Base-by-base conservation (phyloP, 805 yeast species). In the Debaryomyces maramus region DNA sequence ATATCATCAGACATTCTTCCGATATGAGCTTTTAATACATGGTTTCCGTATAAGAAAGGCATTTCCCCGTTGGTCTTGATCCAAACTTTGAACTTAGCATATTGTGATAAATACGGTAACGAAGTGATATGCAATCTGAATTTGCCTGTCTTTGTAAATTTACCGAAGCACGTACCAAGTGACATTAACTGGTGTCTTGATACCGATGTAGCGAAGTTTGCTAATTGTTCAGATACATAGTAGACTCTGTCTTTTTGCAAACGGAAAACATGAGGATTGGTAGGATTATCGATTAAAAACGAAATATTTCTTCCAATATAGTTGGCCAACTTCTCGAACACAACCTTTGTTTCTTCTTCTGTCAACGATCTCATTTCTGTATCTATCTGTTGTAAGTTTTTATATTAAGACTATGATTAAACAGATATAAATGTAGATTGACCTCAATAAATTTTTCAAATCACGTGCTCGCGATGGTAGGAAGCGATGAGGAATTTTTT, bases 1-100 rank as follows among this genome's bases (percentile, higher is more conserved):
- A 93, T 87, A 59, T 93, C 98, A 51, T 93, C 99, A 40, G 95
- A 85, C 86, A 93, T 88, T 55, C 89, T 84, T 24, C 99, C 99
- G 41, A 93, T 76, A 60, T 93, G 99, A 4, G 99, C 99, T 61
- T 93, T 93, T 52, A 93, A 73, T 19, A 91, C 91, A 62, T 93
- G 96, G 70, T 93, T 93, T 26, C 99, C 99, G 55, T 93, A 93
- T 49, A 93, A 68, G 61, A 85, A 93, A 10, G 99, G 98, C 99
- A 93, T 93, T 66, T 93, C 99, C 54, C 99, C 99, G 59, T 93
- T 93, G 37, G 81, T 82, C 64, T 93, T 93, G 65, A 93, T 88
- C 99, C 99, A 93, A 29, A 93, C 73, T 67, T 91, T 93, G 70
- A 83, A 89, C 62, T 86, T 87, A 36, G 99, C 97, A 60, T 84